Evolutionary conservation across 345 rosid genomes (phyloP).

Genomic region (Ailanthus altissimus): DNA sequence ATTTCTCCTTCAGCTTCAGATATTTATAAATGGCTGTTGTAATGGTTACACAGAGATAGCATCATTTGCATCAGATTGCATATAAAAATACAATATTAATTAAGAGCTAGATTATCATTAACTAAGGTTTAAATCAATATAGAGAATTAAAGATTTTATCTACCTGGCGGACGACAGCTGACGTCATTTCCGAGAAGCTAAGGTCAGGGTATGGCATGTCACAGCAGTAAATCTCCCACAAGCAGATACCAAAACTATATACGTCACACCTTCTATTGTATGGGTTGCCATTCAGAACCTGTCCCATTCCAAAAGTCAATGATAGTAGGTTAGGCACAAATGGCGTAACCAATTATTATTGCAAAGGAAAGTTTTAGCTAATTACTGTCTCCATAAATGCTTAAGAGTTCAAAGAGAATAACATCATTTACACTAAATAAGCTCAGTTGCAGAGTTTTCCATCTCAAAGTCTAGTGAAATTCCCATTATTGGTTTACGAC

Average conservation of each 20-base stretch:
- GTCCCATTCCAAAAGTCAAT: slow-evolving; percentile 9
- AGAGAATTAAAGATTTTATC: neutral
- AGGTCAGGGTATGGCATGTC: slow-evolving; percentile 99
- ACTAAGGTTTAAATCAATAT: neutral
- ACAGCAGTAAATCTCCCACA: slow-evolving; percentile 98
- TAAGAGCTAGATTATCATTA: neutral
- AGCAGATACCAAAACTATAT: slow-evolving; percentile 94
- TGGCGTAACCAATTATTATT: neutral
- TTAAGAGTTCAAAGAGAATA: neutral
- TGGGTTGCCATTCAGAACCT: slow-evolving; percentile 93
- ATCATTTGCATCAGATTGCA: neutral
- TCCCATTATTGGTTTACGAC: neutral
- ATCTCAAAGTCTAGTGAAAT: neutral
- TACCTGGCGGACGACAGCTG: slow-evolving; percentile 98
- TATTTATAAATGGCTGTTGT: neutral
- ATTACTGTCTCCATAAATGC: neutral
- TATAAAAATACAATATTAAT: neutral
- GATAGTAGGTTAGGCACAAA: neutral
- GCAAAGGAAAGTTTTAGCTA: neutral
- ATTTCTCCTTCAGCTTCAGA: neutral
- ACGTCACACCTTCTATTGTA: slow-evolving; percentile 96
- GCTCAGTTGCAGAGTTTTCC: neutral
- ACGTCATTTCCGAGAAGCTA: slow-evolving; percentile 94
- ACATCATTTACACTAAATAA: neutral
- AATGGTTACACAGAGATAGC: neutral